Conservation (phyloP, 2,329 filamentous ascomycete species). For the Septoria petroselini region DNA sequence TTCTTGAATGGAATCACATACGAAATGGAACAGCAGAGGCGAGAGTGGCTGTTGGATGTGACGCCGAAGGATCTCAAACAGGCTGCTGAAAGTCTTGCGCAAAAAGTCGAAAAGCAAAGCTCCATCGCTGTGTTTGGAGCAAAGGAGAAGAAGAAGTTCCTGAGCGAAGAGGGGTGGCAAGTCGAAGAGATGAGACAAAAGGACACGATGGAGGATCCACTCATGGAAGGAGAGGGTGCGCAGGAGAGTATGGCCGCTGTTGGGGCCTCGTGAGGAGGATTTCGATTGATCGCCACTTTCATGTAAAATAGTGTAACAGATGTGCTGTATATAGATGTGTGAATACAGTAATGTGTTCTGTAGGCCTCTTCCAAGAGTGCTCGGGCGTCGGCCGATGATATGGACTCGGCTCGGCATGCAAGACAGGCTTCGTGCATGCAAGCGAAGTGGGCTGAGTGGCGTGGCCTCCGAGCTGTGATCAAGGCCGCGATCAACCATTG, state of each 20-base stretch:
- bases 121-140: constrained; percentile 69
- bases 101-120: constrained; percentile 52
- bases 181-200: constrained; percentile 62
- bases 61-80: constrained; percentile 73
- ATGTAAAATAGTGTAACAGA: background rate
- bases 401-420: background rate
- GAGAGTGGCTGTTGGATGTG: constrained; percentile 84
- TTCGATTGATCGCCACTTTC: background rate
- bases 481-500: too few species aligned
- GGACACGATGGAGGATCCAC: constrained; percentile 6
- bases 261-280: constrained; percentile 1
- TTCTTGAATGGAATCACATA: constrained; percentile 84
- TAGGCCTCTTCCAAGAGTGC: too few species aligned
- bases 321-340: background rate
- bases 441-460: too few species aligned
- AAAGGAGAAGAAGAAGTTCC: constrained; percentile 71
- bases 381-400: too few species aligned
- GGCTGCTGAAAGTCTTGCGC: constrained; percentile 77
- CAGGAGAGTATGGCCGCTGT: constrained; percentile 9
- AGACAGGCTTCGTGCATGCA: background rate
- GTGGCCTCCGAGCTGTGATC: too few species aligned
- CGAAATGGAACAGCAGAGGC: constrained; percentile 80
- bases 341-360: background rate
- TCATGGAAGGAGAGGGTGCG: constrained; percentile 10
- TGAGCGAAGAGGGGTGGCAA: constrained; percentile 61